These are phyloP conservation scores for Linnemannia hyalina DNA, from an alignment of 192 early-diverging fungal genomes.

Conservation along the genomic window DNA sequence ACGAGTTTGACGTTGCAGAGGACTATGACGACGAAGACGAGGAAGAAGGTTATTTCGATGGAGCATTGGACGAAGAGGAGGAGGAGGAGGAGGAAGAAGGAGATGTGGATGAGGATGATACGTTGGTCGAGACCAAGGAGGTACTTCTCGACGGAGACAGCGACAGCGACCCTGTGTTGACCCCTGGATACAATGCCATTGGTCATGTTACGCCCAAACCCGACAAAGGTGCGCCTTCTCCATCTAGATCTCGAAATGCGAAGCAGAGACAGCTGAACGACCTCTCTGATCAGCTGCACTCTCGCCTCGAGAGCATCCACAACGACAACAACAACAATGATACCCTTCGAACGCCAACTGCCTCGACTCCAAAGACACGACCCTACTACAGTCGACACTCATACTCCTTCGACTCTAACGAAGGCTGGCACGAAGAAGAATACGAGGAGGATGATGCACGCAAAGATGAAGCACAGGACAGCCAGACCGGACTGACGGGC, in stretches of 20 bases:
- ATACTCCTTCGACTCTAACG: constrained; percentile 40
- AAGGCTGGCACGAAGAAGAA: constrained; percentile 32
- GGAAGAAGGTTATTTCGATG: neutral
- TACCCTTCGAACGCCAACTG: neutral
- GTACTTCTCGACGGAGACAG: constrained; percentile 10
- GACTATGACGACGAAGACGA: constrained; percentile 24
- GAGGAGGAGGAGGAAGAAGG: constrained; percentile 6
- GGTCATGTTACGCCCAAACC: neutral
- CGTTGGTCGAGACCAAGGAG: neutral
- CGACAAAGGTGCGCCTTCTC: neutral
- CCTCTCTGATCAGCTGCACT: constrained; percentile 31
- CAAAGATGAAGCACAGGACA: neutral
- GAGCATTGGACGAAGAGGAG: neutral
- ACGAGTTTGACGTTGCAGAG: constrained; percentile 32
- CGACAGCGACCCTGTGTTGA: neutral
- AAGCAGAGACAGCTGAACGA: constrained; percentile 3
- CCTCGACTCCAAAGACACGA: neutral
- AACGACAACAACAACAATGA: neutral
- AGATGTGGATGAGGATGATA: constrained; percentile 9
- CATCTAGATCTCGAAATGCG: neutral
- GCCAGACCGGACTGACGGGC: neutral
- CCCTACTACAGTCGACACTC: constrained; percentile 28
- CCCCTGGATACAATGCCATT: neutral
- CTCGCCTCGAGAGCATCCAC: constrained; percentile 26
- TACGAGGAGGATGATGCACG: constrained; percentile 26